phyloP scores from a whole-genome alignment of 1,139 yeast species.

The Yamadazyma sp. region DNA sequence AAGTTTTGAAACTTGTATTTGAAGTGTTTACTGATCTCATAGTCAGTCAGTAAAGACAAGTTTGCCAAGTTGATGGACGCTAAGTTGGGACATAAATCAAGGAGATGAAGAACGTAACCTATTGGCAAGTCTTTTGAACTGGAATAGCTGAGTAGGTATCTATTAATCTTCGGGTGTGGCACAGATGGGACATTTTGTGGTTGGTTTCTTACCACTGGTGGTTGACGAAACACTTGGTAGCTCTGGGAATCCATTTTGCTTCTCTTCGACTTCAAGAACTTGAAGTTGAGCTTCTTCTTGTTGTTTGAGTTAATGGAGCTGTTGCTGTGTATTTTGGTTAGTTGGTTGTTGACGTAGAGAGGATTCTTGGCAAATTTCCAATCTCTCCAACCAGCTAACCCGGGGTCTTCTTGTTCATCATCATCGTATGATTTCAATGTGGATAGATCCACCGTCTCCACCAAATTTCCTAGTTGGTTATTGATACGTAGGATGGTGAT shows the following conservation, averaged over 20 bases:
- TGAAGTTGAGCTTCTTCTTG: constrained; percentile 12
- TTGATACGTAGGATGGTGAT: constrained; percentile 60
- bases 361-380: constrained; percentile 77
- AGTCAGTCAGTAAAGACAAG: constrained; percentile 59
- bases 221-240: constrained; percentile 2
- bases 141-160: constrained; percentile 56
- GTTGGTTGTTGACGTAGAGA: constrained; percentile 40
- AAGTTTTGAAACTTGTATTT: constrained; percentile 38
- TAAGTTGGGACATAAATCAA: constrained; percentile 60
- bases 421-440: constrained; percentile 38
- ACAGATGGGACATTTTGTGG: constrained; percentile 5
- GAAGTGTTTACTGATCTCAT: constrained; percentile 39
- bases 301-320: constrained; percentile 17
- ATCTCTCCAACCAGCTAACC: constrained; percentile 79
- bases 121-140: constrained; percentile 65
- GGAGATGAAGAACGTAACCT: constrained; percentile 62
- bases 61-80: constrained; percentile 51
- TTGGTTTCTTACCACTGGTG: constrained; percentile 3
- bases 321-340: constrained; percentile 29
- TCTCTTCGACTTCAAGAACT: constrained; percentile 21
- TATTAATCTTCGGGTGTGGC: constrained; percentile 60
- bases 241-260: constrained; percentile 5
- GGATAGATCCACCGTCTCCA: constrained; percentile 59
- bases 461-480: constrained; percentile 54
- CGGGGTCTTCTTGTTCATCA: constrained; percentile 6